phyloP scores from a whole-genome alignment of 768 basidiomycete genomes.

The Psilocybe azurescens region DNA sequence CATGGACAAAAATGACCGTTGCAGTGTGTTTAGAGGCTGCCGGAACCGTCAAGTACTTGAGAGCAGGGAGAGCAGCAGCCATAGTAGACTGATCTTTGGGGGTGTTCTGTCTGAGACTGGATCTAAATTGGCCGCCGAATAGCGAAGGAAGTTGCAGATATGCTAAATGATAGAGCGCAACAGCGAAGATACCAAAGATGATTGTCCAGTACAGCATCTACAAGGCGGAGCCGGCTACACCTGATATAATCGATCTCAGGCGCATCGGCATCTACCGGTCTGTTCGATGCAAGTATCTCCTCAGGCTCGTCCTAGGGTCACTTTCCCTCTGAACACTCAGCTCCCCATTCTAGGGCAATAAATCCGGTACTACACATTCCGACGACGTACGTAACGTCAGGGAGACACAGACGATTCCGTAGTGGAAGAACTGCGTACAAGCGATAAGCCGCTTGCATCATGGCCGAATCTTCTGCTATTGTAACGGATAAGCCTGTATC shows the following conservation, averaged over 20 bases:
- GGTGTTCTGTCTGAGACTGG: constrained; percentile 13
- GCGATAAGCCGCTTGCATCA: constrained; percentile 8
- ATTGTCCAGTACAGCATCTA: constrained; percentile 30
- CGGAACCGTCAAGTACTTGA: constrained; percentile 59
- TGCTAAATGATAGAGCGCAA: constrained; percentile 29
- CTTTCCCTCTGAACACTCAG: background rate
- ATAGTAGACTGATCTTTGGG: constrained; percentile 23
- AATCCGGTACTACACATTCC: background rate
- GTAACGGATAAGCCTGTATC: constrained; percentile 2
- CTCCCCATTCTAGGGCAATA: background rate
- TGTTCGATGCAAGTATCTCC: constrained; percentile 6
- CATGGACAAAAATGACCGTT: constrained; percentile 91
- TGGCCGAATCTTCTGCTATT: constrained; percentile 14
- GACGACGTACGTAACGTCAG: background rate
- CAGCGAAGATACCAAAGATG: constrained; percentile 27
- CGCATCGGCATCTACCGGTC: constrained; percentile 50
- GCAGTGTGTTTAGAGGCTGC: constrained; percentile 74
- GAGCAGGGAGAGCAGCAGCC: constrained; percentile 34
- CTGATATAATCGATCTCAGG: constrained; percentile 46
- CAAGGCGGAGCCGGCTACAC: constrained; percentile 26
- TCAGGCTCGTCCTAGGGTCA: background rate
- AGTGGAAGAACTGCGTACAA: background rate
- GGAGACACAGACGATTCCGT: background rate
- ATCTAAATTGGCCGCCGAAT: constrained; percentile 10
- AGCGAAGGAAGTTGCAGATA: constrained; percentile 20